Percentiles rank a stretch among this genome's conserved stretches.
These are phyloP conservation scores for Sporothrix variecibatus DNA, from an alignment of 2,329 filamentous ascomycete species.

Conservation along the genomic window DNA sequence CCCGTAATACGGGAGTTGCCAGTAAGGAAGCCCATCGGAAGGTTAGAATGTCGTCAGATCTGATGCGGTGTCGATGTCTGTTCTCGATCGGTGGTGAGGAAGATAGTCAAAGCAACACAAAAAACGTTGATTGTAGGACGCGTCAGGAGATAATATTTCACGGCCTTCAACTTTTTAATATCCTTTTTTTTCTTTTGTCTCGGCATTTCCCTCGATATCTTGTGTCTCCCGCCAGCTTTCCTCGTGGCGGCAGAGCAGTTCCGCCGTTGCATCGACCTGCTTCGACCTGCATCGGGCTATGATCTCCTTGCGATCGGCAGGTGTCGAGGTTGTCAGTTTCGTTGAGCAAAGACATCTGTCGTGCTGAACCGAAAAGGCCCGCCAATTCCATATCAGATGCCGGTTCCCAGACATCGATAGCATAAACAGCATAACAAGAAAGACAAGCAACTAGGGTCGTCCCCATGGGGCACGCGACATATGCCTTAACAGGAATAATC, in stretches of 20 bases:
- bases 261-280: not conserved
- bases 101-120: no score
- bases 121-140: no score
- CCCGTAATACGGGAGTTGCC: not conserved
- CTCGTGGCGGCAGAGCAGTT: constrained; percentile 1
- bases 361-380: not conserved
- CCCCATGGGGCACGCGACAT: not conserved
- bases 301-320: not conserved
- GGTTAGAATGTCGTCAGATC: not conserved
- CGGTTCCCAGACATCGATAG: not conserved
- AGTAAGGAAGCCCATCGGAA: not conserved
- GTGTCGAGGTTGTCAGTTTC: not conserved
- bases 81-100: not conserved
- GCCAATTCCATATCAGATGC: not conserved
- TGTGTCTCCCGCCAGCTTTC: not conserved
- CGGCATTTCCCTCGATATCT: not conserved
- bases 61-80: not conserved
- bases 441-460: not conserved
- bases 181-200: not conserved
- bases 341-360: no score
- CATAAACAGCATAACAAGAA: not conserved
- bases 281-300: not conserved
- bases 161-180: no score
- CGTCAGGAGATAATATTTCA: not conserved
- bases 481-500: not conserved